These are phyloP conservation scores for Penicillium lividum DNA, from an alignment of 495 filamentous ascomycete species.

Conservation along the genomic window DNA sequence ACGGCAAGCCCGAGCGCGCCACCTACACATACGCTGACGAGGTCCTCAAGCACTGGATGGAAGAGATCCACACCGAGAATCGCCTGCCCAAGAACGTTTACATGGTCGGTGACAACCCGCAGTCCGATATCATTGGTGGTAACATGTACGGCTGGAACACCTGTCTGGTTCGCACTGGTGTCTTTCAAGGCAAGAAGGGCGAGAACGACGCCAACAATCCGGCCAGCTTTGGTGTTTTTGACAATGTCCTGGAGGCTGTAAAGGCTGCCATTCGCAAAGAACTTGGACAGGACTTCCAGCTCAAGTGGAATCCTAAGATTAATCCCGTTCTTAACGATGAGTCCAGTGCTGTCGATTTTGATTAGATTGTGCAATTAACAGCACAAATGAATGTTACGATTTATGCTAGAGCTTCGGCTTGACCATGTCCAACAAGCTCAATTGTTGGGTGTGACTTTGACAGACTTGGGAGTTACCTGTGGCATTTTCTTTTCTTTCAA, in stretches of 20 bases:
- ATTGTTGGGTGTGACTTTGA: not conserved
- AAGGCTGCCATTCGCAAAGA: constrained; percentile 56
- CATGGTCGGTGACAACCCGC: constrained; percentile 82
- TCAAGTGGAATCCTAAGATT: constrained; percentile 59
- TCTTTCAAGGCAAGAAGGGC: constrained; percentile 54
- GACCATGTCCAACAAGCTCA: not conserved
- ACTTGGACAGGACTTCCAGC: constrained; percentile 57
- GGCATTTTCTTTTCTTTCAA: constrained; percentile 14
- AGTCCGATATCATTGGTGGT: constrained; percentile 75
- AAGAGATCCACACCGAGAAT: constrained; percentile 71
- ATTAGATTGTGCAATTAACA: constrained; percentile 35
- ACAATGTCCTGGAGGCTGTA: constrained; percentile 57
- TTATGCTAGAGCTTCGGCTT: not conserved
- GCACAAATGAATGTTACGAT: not conserved
- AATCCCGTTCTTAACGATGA: constrained; percentile 66
- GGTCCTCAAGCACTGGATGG: constrained; percentile 74
- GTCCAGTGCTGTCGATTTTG: constrained; percentile 49
- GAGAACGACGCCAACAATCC: constrained; percentile 60
- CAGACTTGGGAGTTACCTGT: not conserved
- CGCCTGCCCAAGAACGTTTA: constrained; percentile 71
- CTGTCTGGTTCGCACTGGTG: constrained; percentile 64
- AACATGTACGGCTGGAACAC: constrained; percentile 86
- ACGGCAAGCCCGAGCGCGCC: constrained; percentile 77
- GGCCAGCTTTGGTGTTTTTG: constrained; percentile 58
- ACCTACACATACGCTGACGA: constrained; percentile 83